A percentile compares a stretch with the other conserved stretches of the same genome.
Conservation (phyloP, 768 basidiomycete species). For the Kwoniella shandongensis region DNA sequence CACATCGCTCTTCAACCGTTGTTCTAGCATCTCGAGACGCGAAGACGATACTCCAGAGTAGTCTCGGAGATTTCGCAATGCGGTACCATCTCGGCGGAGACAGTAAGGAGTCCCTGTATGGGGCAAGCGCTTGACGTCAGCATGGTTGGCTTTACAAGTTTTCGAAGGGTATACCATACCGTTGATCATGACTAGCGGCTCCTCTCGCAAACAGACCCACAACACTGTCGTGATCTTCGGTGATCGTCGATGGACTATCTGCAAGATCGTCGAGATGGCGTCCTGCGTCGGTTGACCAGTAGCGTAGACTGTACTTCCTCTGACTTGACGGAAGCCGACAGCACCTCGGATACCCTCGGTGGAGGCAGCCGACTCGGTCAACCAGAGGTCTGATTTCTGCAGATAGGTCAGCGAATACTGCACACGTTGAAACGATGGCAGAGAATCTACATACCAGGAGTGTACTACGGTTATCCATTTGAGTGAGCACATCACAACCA, state of each 20-base stretch:
- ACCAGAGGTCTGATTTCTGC: slow-evolving; percentile 91
- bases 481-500: too few species aligned
- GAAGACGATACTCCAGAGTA: slow-evolving; percentile 92
- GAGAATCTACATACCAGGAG: slow-evolving; percentile 11
- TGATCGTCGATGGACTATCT: slow-evolving; percentile 63
- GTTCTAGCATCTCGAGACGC: slow-evolving; percentile 84
- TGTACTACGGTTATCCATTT: neutral
- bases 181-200: slow-evolving; percentile 63
- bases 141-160: neutral
- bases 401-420: neutral
- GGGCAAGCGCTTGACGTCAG: neutral
- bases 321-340: slow-evolving; percentile 86
- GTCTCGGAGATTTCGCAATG: slow-evolving; percentile 82
- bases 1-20: slow-evolving; percentile 84
- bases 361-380: slow-evolving; percentile 54
- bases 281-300: slow-evolving; percentile 88
- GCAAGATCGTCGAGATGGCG: slow-evolving; percentile 78
- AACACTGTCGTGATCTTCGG: slow-evolving; percentile 66
- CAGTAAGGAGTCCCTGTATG: slow-evolving; percentile 62
- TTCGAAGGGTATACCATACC: slow-evolving; percentile 62
- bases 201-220: slow-evolving; percentile 90
- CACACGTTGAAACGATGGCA: slow-evolving; percentile 1
- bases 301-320: slow-evolving; percentile 78
- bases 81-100: slow-evolving; percentile 73
- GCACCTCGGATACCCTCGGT: slow-evolving; percentile 75